Evolutionary conservation across 768 basidiomycete species (phyloP), one percentile per base, ranked within the genome.

Genomic region (Boletus reticuloceps): DNA sequence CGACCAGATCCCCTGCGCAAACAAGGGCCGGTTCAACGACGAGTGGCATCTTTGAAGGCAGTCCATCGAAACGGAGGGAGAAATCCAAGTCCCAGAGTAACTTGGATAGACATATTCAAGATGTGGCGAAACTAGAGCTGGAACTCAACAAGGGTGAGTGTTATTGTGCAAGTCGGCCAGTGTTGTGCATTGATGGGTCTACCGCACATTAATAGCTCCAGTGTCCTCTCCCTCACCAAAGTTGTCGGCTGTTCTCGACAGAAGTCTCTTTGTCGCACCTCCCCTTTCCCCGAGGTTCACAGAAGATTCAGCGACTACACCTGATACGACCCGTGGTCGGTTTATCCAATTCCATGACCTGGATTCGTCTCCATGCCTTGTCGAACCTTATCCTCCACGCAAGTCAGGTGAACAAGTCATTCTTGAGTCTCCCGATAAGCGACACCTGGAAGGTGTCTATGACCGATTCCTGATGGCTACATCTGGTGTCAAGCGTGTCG

Each of bases 391-490:
- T 62, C 83, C 85, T 12, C 65, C 77, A 4, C 72, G 82, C 54
- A 72, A 76, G 53, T 69, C 74, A 1, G 67, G 64, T 19, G 74
- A 73, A 34, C 66, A 69, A 12, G 61, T 63, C 5, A 59, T 65
- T 19, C 64, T 79, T 11, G 82, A 85, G 54, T 79, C 85, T 0
- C 85, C 86, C 0, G 78, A 78, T 53, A 81, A 74, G 54, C 83
- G 79, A 40, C 82, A 79, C 44, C 64, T 88, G 27, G 89, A 91
- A 72, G 82, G 82, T 52, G 86, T 88, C 17, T 93, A 92, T 57
- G 91, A 93, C 60, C 82, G 86, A 40, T 86, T 91, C 74, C 75
- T 92, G 29, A 88, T 91, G 86, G 85, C 89, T 12, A 89, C 88
- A 1, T 82, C 85, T 2, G 86, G 87, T 27, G 89, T 93, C 39